Percentiles rank a stretch among this genome's conserved stretches.
phyloP scores from a whole-genome alignment of 441 rosid genomes.

The Mallotus japonicus region DNA sequence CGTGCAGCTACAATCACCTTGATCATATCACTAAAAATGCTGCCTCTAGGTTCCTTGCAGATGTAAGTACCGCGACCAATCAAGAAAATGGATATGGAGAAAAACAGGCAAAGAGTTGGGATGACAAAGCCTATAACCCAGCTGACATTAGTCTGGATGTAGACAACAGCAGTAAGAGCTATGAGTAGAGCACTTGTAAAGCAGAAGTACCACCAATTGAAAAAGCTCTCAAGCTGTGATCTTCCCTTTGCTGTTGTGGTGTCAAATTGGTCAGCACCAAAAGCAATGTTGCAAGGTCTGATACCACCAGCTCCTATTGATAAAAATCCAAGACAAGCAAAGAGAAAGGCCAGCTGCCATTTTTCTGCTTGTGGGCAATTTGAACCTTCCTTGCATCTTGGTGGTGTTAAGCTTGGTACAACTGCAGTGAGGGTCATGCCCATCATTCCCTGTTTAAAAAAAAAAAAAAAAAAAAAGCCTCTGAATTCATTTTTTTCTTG shows the following conservation, averaged over 20 bases:
- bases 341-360: constrained; percentile 49
- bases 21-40: constrained; percentile 40
- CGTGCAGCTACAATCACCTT: constrained; percentile 43
- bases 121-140: constrained; percentile 50
- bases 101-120: constrained; percentile 37
- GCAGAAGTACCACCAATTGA: constrained; percentile 70
- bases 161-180: constrained; percentile 50
- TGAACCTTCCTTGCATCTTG: not conserved
- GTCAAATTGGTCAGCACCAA: constrained; percentile 65
- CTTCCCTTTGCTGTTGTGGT: constrained; percentile 38
- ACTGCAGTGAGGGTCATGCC: constrained; percentile 46
- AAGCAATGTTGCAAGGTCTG: constrained; percentile 58
- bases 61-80: constrained; percentile 38
- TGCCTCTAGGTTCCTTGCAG: constrained; percentile 40
- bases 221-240: constrained; percentile 45
- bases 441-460: constrained; percentile 63
- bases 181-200: constrained; percentile 43
- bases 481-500: too few relatives aligned
- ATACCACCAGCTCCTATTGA: constrained; percentile 60
- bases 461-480: not conserved
- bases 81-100: constrained; percentile 40
- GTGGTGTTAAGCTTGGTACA: constrained; percentile 10
- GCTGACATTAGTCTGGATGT: constrained; percentile 50
- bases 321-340: constrained; percentile 31
- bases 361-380: constrained; percentile 29